phyloP scores from a whole-genome alignment of 345 rosid species.

The Populus alba region DNA sequence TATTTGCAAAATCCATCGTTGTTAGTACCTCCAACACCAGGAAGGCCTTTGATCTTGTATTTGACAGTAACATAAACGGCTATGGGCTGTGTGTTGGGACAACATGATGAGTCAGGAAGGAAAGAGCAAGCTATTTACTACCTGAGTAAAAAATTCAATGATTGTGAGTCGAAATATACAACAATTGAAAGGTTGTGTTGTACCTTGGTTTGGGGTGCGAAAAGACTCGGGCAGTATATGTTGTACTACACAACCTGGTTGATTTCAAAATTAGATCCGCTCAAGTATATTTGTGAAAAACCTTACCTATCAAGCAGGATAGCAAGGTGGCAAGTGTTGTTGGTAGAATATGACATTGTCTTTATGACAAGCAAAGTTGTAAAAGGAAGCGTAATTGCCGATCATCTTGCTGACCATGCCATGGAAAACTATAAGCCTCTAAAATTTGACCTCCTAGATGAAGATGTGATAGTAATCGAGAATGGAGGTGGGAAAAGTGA shows the following conservation, averaged over 20 bases:
- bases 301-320: too few relatives aligned
- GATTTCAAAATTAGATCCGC: not conserved
- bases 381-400: too few relatives aligned
- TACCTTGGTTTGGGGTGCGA: not conserved
- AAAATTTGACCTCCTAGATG: too few relatives aligned
- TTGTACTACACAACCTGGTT: not conserved
- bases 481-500: too few relatives aligned
- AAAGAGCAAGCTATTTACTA: not conserved
- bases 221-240: not conserved
- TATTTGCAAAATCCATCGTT: not conserved
- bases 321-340: too few relatives aligned
- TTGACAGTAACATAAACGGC: rapidly evolving
- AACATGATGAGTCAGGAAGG: not conserved
- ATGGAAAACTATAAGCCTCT: too few relatives aligned
- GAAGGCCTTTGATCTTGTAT: not conserved
- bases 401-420: too few relatives aligned
- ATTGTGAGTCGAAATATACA: rapidly evolving
- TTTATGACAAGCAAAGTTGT: too few relatives aligned
- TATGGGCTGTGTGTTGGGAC: not conserved
- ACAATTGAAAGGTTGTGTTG: not conserved
- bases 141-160: not conserved
- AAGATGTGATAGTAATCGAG: too few relatives aligned
- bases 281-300: not conserved
- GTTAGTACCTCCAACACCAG: not conserved
- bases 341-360: too few relatives aligned